These are phyloP conservation scores for Ustilago tritici DNA, from an alignment of 1,284 basidiomycete genomes.

Conservation along the genomic window DNA sequence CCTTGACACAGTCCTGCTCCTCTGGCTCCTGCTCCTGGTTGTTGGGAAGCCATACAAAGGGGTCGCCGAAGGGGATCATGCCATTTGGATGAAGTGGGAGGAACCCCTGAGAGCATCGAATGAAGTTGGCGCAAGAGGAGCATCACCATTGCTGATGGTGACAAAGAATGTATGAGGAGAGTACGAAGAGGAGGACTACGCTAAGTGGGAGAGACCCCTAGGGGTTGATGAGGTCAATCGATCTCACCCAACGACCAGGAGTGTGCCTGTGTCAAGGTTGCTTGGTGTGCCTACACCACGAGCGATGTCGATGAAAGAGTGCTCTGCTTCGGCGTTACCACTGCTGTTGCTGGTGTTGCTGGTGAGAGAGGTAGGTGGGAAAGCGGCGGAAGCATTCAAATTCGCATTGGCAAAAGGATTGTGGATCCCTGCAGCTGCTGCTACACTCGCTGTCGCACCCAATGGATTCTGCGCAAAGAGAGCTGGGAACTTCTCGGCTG, in stretches of 20 bases:
- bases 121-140: too few relatives aligned
- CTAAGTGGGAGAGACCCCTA: too few relatives aligned
- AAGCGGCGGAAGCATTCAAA: background rate
- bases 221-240: too few relatives aligned
- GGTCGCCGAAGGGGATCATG: too few relatives aligned
- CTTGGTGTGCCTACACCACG: constrained; percentile 30
- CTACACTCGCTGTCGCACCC: constrained; percentile 41
- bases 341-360: background rate
- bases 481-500: constrained; percentile 48
- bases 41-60: background rate
- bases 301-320: constrained; percentile 10
- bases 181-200: too few relatives aligned
- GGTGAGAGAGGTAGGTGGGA: background rate
- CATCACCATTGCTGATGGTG: too few relatives aligned
- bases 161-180: too few relatives aligned
- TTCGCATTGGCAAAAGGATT: constrained; percentile 25
- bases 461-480: constrained; percentile 49
- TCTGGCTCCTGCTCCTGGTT: too few relatives aligned
- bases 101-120: too few relatives aligned
- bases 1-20: too few relatives aligned
- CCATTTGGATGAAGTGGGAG: too few relatives aligned
- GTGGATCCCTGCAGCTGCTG: constrained; percentile 40
- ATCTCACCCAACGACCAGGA: too few relatives aligned
- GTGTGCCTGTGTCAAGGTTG: constrained; percentile 23
- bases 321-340: background rate